Evolutionary conservation across 2,329 filamentous ascomycete species (phyloP).

Genomic region (Neofusicoccum sp.): DNA sequence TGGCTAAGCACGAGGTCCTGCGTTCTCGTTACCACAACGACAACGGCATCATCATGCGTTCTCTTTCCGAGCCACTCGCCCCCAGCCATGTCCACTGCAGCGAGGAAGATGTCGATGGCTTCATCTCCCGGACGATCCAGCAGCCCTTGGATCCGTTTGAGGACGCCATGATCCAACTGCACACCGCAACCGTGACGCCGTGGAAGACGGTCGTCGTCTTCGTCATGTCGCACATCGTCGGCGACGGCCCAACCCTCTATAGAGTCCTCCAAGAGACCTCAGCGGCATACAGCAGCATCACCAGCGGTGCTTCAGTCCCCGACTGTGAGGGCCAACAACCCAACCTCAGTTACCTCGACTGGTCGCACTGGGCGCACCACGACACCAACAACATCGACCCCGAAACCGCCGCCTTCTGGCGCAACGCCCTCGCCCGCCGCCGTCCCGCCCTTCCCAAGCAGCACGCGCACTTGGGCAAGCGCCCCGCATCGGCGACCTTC

Average conservation of each 20-base stretch:
- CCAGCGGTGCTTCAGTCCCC: not conserved
- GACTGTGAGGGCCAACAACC: not conserved
- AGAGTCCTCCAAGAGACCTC: constrained; percentile 1
- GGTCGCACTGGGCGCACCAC: not conserved
- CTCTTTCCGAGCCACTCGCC: not conserved
- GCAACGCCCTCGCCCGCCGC: too few species aligned
- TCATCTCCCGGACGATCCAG: constrained; percentile 6
- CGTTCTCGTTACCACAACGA: constrained; percentile 1
- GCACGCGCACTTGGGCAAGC: not conserved
- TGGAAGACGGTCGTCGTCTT: constrained; percentile 3
- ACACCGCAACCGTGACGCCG: not conserved
- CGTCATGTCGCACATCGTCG: constrained; percentile 17
- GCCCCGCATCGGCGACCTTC: constrained; percentile 1
- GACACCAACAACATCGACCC: not conserved
- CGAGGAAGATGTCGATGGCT: not conserved
- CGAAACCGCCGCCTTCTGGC: constrained; percentile 1
- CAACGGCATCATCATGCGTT: not conserved
- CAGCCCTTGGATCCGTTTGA: not conserved
- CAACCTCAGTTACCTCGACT: not conserved
- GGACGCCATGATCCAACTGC: not conserved
- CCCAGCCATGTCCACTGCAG: not conserved
- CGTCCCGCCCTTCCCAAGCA: not conserved
- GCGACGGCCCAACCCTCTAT: constrained; percentile 3
- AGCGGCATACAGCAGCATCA: not conserved
- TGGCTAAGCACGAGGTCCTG: constrained; percentile 6